phyloP scores from a whole-genome alignment of 2,329 filamentous ascomycete genomes.

The Venturia effusa region DNA sequence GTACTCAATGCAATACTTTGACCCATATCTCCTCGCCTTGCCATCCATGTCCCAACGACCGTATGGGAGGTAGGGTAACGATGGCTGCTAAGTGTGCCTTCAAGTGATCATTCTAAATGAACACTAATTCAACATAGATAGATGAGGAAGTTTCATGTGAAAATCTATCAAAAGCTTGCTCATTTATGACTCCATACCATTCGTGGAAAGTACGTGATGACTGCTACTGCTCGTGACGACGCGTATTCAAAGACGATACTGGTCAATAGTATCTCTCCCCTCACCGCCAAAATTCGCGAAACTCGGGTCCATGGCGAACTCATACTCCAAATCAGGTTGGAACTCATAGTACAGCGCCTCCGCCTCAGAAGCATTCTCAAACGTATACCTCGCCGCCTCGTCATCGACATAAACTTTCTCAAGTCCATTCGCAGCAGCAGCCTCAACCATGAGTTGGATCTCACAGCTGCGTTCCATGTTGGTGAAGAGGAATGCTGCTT shows the following conservation, averaged over 20 bases:
- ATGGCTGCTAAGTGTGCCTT: too few relatives aligned
- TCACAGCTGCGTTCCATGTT: slow-evolving; percentile 58
- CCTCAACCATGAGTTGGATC: slow-evolving; percentile 58
- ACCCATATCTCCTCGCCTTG: too few relatives aligned
- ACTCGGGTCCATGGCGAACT: slow-evolving; percentile 20
- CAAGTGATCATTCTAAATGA: too few relatives aligned
- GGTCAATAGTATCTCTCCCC: background rate
- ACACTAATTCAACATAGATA: too few relatives aligned
- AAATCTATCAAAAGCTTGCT: too few relatives aligned
- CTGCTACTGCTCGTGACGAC: too few relatives aligned
- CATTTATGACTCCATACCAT: too few relatives aligned
- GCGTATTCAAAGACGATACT: background rate
- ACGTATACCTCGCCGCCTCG: slow-evolving; percentile 43
- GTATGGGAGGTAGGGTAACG: too few relatives aligned
- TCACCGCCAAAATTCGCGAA: slow-evolving; percentile 5
- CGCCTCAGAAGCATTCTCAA: slow-evolving; percentile 31
- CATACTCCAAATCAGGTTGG: slow-evolving; percentile 40
- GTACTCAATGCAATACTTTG: too few relatives aligned
- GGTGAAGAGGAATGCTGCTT: slow-evolving; percentile 60
- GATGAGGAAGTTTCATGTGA: too few relatives aligned
- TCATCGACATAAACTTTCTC: slow-evolving; percentile 45
- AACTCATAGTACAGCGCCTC: slow-evolving; percentile 42
- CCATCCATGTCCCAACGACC: too few relatives aligned
- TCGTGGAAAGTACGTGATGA: too few relatives aligned
- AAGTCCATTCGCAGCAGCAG: slow-evolving; percentile 45